Conservation (phyloP, 2,329 filamentous ascomycete species). For the Calonectria multiphialidica region DNA sequence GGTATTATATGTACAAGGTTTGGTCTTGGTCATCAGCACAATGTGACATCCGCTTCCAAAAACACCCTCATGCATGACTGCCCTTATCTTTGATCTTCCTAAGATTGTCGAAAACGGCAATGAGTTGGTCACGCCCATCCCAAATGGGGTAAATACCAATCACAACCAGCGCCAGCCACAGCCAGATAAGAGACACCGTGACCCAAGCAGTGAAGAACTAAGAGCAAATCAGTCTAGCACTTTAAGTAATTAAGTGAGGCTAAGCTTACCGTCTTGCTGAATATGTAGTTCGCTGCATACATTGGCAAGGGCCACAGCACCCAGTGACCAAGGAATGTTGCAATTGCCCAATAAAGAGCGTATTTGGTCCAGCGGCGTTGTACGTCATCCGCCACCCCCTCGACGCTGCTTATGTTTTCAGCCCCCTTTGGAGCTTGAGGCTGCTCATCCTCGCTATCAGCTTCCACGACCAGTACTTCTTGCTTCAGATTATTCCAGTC, state of each 20-base stretch:
- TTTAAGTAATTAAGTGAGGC: background rate
- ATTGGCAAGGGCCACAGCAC: conserved; percentile 22
- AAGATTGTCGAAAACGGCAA: background rate
- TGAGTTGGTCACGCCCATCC: conserved; percentile 19
- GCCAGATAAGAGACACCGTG: conserved; percentile 20
- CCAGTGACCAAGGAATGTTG: conserved; percentile 26
- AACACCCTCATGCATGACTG: background rate
- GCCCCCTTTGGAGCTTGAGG: background rate
- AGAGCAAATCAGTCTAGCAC: background rate
- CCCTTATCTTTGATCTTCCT: background rate
- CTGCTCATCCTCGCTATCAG: conserved; percentile 7
- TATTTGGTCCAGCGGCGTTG: conserved; percentile 22
- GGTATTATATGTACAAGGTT: background rate
- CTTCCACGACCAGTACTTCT: conserved; percentile 14
- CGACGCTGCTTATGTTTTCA: background rate
- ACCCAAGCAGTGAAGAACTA: conserved; percentile 29
- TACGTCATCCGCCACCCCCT: conserved; percentile 1
- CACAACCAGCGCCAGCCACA: conserved; percentile 22
- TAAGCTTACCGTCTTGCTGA: conserved; percentile 11
- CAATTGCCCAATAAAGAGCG: conserved; percentile 16
- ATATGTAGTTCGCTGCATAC: conserved; percentile 25
- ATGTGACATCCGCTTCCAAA: background rate
- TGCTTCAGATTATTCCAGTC: conserved; percentile 47
- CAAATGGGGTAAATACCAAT: conserved; percentile 27
- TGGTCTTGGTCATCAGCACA: background rate